These are phyloP conservation scores for Saccharum spontaneum DNA, from an alignment of 176 grass and related monocot genomes.

Conservation along the genomic window DNA sequence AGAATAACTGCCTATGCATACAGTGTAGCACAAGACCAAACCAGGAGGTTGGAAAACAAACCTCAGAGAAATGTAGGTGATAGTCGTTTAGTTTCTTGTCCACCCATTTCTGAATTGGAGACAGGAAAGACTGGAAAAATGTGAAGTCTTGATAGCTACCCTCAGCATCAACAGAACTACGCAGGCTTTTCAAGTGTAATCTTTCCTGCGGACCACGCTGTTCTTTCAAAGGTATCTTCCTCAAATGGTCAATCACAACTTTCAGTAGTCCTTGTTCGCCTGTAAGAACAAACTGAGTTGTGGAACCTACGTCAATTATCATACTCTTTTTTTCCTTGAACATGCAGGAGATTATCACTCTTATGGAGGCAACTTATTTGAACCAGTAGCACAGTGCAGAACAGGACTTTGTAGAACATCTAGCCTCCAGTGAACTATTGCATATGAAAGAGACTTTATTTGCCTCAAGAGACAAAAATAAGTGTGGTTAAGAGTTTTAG, in stretches of 20 bases:
- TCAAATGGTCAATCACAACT: conserved; percentile 79
- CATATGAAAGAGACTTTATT: conserved; percentile 29
- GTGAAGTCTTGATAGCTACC: conserved; percentile 70
- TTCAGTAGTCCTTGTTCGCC: conserved; percentile 84
- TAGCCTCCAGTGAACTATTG: neutral
- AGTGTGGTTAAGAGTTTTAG: neutral
- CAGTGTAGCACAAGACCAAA: conserved; percentile 7
- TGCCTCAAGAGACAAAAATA: conserved; percentile 27
- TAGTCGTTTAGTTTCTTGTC: conserved; percentile 96
- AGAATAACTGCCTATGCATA: conserved; percentile 21
- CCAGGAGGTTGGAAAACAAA: conserved; percentile 34
- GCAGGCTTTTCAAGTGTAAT: conserved; percentile 87
- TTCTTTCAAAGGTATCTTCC: conserved; percentile 94
- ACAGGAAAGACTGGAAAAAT: conserved; percentile 95
- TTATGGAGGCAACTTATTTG: conserved; percentile 11
- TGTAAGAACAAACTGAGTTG: conserved; percentile 88
- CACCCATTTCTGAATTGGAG: conserved; percentile 83
- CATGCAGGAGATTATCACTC: neutral
- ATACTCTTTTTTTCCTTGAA: neutral
- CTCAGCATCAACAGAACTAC: conserved; percentile 72
- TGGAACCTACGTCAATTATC: conserved; percentile 35
- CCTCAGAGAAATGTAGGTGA: conserved; percentile 92
- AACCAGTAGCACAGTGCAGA: conserved; percentile 4
- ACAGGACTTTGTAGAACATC: neutral
- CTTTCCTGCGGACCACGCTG: conserved; percentile 90